Conservation (phyloP, 768 basidiomycete species). For the Mrakia gelida region DNA sequence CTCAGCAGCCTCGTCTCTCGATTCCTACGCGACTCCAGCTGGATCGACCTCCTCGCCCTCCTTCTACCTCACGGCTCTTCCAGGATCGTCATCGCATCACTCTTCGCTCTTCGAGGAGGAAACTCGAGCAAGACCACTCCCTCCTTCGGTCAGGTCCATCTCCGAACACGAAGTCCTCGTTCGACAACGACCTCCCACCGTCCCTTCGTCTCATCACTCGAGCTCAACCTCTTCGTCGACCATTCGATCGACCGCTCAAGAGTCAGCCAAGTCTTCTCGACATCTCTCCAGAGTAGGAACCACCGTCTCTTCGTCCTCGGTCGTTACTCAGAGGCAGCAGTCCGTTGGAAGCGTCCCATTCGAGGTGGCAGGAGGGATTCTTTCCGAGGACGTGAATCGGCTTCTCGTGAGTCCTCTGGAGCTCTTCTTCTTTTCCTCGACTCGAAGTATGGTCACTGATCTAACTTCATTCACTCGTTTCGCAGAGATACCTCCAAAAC, state of each 20-base stretch:
- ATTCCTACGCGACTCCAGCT: not conserved
- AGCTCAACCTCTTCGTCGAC: constrained; percentile 13
- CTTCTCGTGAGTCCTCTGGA: not conserved
- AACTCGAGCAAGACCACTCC: not conserved
- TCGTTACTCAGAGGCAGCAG: not conserved
- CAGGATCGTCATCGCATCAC: not conserved
- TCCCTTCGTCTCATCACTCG: constrained; percentile 14
- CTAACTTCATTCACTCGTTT: not conserved
- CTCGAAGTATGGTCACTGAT: too few relatives aligned
- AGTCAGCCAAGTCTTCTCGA: constrained; percentile 10
- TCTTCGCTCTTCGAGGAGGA: not conserved
- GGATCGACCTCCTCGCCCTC: not conserved
- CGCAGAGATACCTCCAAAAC: constrained; percentile 4
- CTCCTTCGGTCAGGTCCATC: not conserved
- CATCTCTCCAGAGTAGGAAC: not conserved
- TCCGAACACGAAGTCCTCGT: not conserved
- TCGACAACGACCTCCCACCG: not conserved
- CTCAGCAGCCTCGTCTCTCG: not conserved
- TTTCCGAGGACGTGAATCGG: not conserved
- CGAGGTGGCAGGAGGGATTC: not conserved
- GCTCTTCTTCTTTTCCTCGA: not conserved
- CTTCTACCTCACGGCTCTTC: not conserved
- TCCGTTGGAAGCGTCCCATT: not conserved
- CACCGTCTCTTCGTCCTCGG: not conserved
- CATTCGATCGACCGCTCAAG: constrained; percentile 6